Evolutionary conservation across 2,329 filamentous ascomycete species (phyloP).

Genomic region (Nannizziopsis barbatae): DNA sequence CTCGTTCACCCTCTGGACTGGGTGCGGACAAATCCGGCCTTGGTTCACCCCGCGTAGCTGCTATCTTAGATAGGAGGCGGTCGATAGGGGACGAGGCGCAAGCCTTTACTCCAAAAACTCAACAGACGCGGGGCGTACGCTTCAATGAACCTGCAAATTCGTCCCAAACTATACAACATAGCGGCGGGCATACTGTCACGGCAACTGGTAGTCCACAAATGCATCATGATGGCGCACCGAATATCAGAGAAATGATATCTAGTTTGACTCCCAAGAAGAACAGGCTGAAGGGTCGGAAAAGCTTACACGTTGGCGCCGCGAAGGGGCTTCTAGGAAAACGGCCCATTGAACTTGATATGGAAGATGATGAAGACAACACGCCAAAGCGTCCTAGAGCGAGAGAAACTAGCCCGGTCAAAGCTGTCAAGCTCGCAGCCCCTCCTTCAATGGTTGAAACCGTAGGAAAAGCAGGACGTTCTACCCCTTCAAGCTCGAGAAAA

Average conservation of each 20-base stretch:
- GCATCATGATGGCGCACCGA: slow-evolving; percentile 53
- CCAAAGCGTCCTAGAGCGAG: slow-evolving; percentile 59
- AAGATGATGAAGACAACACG: slow-evolving; percentile 45
- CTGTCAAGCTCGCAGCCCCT: slow-evolving; percentile 56
- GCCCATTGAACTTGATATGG: slow-evolving; percentile 57
- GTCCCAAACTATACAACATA: slow-evolving; percentile 36
- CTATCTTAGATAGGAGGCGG: slow-evolving; percentile 56
- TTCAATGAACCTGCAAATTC: slow-evolving; percentile 56
- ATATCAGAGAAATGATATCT: slow-evolving; percentile 65
- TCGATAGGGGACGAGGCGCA: slow-evolving; percentile 59
- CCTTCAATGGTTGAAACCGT: slow-evolving; percentile 56
- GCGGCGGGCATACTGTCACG: not conserved
- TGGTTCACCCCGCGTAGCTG: slow-evolving; percentile 63
- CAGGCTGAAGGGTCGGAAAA: slow-evolving; percentile 57
- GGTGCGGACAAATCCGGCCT: slow-evolving; percentile 60
- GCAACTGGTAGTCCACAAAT: slow-evolving; percentile 44
- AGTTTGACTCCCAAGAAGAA: slow-evolving; percentile 67
- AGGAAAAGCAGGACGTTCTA: slow-evolving; percentile 45
- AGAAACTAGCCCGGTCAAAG: slow-evolving; percentile 67
- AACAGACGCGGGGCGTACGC: slow-evolving; percentile 39
- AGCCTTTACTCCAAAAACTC: slow-evolving; percentile 49
- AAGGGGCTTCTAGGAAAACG: slow-evolving; percentile 63
- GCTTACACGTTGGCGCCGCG: slow-evolving; percentile 63
- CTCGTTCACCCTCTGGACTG: slow-evolving; percentile 53
- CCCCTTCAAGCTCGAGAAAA: slow-evolving; percentile 33